A percentile compares a stretch with the other conserved stretches of the same genome.
Conservation (phyloP, 371 early-diverging fungal species). For the Batkoa obscura region DNA sequence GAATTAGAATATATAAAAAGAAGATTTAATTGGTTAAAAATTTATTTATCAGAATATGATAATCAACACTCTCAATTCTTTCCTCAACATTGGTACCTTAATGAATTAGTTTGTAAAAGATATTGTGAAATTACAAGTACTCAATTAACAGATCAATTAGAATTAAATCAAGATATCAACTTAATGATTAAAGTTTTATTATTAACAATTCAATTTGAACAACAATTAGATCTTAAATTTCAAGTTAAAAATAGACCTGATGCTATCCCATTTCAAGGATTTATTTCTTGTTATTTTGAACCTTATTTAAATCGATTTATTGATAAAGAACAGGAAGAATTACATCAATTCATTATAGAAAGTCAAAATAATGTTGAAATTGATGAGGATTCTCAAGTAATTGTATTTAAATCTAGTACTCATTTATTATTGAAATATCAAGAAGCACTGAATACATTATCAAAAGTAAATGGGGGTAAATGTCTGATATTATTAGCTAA, state of each 20-base stretch:
- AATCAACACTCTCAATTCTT: background rate
- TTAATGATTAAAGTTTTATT: background rate
- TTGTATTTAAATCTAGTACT: background rate
- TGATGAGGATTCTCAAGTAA: background rate
- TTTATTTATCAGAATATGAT: background rate
- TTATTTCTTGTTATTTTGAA: background rate
- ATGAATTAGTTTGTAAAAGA: background rate
- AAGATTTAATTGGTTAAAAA: background rate
- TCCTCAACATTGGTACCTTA: background rate
- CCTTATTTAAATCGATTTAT: background rate
- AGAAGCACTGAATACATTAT: background rate
- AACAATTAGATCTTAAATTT: background rate
- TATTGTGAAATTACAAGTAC: background rate
- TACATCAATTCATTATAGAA: background rate
- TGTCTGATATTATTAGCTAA: background rate
- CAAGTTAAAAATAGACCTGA: background rate
- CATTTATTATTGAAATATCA: background rate
- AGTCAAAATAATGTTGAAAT: background rate
- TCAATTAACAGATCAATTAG: background rate
- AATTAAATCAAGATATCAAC: background rate
- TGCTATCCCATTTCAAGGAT: background rate
- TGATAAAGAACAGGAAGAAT: background rate
- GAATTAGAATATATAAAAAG: background rate
- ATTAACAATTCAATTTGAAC: background rate
- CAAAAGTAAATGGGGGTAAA: background rate